phyloP scores from a whole-genome alignment of 371 early-diverging fungal genomes.

The Dinochytrium kinnereticum region DNA sequence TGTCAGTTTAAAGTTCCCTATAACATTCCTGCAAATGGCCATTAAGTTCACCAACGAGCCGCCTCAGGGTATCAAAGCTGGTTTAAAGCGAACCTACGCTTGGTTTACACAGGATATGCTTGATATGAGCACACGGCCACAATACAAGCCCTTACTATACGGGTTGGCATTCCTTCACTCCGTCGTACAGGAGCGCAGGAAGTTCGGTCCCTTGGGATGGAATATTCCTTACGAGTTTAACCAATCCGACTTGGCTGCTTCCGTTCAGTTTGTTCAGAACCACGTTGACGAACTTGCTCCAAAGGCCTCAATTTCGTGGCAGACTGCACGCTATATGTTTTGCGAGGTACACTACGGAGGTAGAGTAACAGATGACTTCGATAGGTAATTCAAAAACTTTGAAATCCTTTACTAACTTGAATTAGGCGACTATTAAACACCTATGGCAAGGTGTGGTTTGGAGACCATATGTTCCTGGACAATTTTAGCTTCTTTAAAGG shows the following conservation, averaged over 20 bases:
- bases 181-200: conserved; percentile 65
- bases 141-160: conserved; percentile 66
- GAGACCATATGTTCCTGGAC: conserved; percentile 67
- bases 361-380: conserved; percentile 67
- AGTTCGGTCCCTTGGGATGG: conserved; percentile 70
- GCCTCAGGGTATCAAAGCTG: conserved; percentile 69
- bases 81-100: conserved; percentile 64
- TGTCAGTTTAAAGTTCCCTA: conserved; percentile 63
- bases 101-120: conserved; percentile 70
- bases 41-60: conserved; percentile 72
- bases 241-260: conserved; percentile 65
- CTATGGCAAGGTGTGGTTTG: conserved; percentile 67
- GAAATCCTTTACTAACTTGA: not conserved
- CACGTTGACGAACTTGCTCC: conserved; percentile 69
- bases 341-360: conserved; percentile 71
- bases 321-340: conserved; percentile 66
- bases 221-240: conserved; percentile 73
- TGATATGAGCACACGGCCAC: conserved; percentile 63
- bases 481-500: conserved; percentile 63
- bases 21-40: conserved; percentile 65
- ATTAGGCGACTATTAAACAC: conserved; percentile 56
- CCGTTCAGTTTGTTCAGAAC: conserved; percentile 66
- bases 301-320: conserved; percentile 62
- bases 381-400: conserved; percentile 45
- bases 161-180: conserved; percentile 67